Evolutionary conservation across 305 asterid species (phyloP).

Genomic region (Solanum aculeatissimum): DNA sequence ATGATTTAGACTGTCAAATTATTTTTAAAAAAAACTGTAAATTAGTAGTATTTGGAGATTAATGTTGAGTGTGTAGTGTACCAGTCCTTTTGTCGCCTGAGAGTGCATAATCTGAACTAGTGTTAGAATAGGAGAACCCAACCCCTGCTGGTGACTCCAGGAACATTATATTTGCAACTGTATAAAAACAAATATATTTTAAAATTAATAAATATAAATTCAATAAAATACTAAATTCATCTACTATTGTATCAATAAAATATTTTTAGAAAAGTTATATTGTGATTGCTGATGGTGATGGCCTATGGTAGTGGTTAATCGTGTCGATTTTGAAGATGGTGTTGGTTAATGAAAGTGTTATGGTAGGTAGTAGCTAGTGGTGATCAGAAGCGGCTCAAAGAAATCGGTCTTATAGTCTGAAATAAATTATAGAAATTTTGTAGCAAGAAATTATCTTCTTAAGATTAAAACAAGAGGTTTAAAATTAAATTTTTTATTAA

Average conservation of each 20-base stretch:
- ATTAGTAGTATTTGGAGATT: neutral
- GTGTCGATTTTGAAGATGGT: neutral
- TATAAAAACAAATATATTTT: neutral
- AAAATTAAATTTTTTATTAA: too few species aligned
- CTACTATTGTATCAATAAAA: neutral
- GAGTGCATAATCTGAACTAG: constrained; percentile 11
- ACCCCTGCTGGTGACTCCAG: constrained; percentile 39
- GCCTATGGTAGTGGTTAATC: neutral
- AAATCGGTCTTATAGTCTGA: too few species aligned
- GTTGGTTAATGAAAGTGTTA: neutral
- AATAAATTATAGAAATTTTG: too few species aligned
- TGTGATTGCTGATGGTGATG: neutral
- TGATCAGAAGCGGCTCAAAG: too few species aligned
- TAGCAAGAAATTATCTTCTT: too few species aligned
- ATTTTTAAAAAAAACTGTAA: too few species aligned
- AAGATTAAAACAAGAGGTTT: too few species aligned
- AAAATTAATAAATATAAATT: neutral
- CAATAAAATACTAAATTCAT: neutral
- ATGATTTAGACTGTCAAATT: neutral
- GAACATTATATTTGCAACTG: constrained; percentile 25
- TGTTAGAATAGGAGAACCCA: constrained; percentile 33
- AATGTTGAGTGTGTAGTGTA: neutral
- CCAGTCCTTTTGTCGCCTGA: constrained; percentile 29
- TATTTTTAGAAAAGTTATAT: neutral
- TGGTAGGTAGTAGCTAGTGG: neutral